phyloP scores from a whole-genome alignment of 2,329 filamentous ascomycete genomes.

The Chalaropsis thielavioides region DNA sequence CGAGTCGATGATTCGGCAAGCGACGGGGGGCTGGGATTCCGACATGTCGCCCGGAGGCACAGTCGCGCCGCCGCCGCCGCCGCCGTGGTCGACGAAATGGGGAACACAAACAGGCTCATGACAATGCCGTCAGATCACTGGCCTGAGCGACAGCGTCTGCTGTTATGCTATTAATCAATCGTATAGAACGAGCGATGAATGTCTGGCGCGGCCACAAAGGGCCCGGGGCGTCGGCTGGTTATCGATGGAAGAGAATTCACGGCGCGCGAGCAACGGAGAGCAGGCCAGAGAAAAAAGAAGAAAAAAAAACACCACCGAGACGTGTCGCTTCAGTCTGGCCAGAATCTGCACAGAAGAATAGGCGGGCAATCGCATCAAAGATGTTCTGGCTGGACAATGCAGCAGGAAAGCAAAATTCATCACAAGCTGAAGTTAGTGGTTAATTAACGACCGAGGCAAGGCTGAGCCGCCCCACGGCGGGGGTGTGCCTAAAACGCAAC shows the following conservation, averaged over 20 bases:
- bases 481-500: constrained; percentile 16
- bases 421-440: neutral
- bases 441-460: neutral
- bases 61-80: constrained; percentile 9
- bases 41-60: constrained; percentile 10
- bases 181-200: neutral
- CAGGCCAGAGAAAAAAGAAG: neutral
- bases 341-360: neutral
- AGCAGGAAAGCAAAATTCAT: neutral
- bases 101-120: constrained; percentile 18
- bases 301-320: neutral
- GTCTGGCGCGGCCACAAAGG: constrained; percentile 6
- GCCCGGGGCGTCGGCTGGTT: neutral
- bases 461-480: constrained; percentile 11
- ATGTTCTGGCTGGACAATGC: neutral
- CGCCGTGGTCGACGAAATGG: constrained; percentile 9
- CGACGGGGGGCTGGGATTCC: neutral
- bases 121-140: neutral
- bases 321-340: neutral
- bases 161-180: neutral
- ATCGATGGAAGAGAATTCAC: neutral
- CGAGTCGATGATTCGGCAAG: constrained; percentile 6
- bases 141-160: neutral
- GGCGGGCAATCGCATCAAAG: neutral
- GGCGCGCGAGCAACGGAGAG: neutral